Percentiles rank a stretch among this genome's conserved stretches.
phyloP scores from a whole-genome alignment of 176 grass and related monocot genomes.

The Oryza glumipatula region DNA sequence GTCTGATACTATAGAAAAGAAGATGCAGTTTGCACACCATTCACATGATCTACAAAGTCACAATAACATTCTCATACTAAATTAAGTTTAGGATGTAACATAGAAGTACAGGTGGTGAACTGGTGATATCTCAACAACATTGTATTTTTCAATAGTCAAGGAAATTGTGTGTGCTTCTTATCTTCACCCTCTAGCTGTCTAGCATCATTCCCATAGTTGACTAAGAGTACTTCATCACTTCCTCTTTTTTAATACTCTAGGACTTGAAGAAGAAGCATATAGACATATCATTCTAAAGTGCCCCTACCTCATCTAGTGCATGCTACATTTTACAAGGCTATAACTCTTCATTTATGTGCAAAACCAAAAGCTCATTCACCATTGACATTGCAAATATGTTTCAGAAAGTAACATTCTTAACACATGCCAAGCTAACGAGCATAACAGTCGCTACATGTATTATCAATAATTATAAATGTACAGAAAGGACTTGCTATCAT shows the following conservation, averaged over 20 bases:
- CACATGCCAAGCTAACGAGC: not conserved
- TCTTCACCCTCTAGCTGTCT: not conserved
- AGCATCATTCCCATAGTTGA: constrained; percentile 1
- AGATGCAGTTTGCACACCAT: constrained; percentile 7
- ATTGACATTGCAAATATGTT: not conserved
- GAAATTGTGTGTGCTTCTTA: constrained; percentile 18
- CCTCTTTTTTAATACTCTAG: not conserved
- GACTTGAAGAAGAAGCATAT: not conserved
- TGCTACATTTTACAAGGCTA: not conserved
- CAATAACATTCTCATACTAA: constrained; percentile 4
- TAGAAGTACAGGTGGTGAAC: not conserved
- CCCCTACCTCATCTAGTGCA: not conserved
- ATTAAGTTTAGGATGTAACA: not conserved
- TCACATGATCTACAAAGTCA: constrained; percentile 7
- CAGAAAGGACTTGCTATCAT: not conserved
- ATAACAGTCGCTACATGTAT: not conserved
- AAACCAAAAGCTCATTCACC: not conserved
- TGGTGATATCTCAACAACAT: not conserved
- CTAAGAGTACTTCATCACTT: not conserved
- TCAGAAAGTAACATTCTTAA: not conserved
- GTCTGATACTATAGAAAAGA: not conserved
- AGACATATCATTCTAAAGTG: not conserved
- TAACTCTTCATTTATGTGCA: not conserved
- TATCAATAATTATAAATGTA: constrained; percentile 19
- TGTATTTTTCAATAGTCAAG: not conserved